phyloP scores from a whole-genome alignment of 768 basidiomycete species.

The Leccinum longicurvipes region DNA sequence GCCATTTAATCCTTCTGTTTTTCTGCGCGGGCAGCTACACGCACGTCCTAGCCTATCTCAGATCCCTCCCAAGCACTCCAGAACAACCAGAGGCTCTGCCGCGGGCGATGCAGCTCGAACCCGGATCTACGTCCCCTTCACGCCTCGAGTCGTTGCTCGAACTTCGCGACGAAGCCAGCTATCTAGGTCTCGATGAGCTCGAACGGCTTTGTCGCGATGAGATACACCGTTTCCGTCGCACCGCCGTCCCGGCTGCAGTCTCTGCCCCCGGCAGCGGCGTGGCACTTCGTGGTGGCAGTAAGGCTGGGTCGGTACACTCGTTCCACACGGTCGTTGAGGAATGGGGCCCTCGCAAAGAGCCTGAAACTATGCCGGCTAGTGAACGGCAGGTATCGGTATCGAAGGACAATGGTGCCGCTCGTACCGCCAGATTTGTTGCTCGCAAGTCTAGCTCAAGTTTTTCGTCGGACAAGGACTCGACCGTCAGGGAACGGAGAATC shows the following conservation, averaged over 20 bases:
- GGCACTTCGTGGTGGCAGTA: conserved; percentile 31
- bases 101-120: conserved; percentile 52
- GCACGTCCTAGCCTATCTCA: conserved; percentile 70
- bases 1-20: neutral
- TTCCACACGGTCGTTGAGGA: conserved; percentile 59
- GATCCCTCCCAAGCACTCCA: conserved; percentile 46
- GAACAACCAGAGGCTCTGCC: conserved; percentile 56
- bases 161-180: conserved; percentile 75
- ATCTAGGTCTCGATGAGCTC: conserved; percentile 66
- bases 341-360: conserved; percentile 32
- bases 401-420: neutral
- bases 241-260: conserved; percentile 25
- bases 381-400: conserved; percentile 3
- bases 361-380: neutral
- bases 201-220: conserved; percentile 66
- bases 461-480: conserved; percentile 11
- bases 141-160: conserved; percentile 68
- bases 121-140: conserved; percentile 39
- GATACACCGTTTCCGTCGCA: conserved; percentile 49
- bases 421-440: neutral
- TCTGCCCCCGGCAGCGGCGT: conserved; percentile 37
- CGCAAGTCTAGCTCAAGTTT: conserved; percentile 8
- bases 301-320: conserved; percentile 57
- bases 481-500: conserved; percentile 9
- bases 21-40: conserved; percentile 47